Conservation (phyloP, 495 filamentous ascomycete species). For the Trichoderma erinaceum region DNA sequence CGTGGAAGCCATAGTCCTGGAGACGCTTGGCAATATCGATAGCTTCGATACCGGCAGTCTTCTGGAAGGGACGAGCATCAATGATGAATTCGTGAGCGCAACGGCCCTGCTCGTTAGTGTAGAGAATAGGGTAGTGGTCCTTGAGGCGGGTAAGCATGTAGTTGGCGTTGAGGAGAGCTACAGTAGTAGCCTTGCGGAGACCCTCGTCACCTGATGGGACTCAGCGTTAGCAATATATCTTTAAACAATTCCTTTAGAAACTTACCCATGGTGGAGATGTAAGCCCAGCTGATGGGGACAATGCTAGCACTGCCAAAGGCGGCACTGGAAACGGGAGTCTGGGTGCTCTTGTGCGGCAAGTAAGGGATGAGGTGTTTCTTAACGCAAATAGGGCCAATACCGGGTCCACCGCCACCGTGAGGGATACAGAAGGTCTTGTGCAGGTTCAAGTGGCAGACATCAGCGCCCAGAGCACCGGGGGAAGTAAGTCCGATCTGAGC, state of each 20-base stretch:
- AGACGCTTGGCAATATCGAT: constrained; percentile 97
- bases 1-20: constrained; percentile 98
- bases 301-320: constrained; percentile 91
- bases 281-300: constrained; percentile 94
- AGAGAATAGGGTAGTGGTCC: constrained; percentile 83
- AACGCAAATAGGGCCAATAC: constrained; percentile 93
- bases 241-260: constrained; percentile 7
- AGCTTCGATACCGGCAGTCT: constrained; percentile 79
- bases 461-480: constrained; percentile 92
- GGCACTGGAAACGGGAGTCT: constrained; percentile 73
- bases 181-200: constrained; percentile 89
- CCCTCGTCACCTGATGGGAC: constrained; percentile 56
- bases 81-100: constrained; percentile 99
- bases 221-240: constrained; percentile 20
- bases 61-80: constrained; percentile 80
- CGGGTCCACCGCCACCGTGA: constrained; percentile 92
- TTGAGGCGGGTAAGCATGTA: constrained; percentile 93
- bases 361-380: constrained; percentile 71
- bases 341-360: constrained; percentile 53
- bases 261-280: constrained; percentile 91
- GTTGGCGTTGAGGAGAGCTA: constrained; percentile 93
- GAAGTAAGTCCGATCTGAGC: constrained; percentile 97
- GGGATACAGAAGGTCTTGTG: constrained; percentile 99
- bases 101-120: constrained; percentile 80
- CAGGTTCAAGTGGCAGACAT: constrained; percentile 96